Evolutionary conservation across 2,329 filamentous ascomycete species (phyloP).

Genomic region (Sphaerostilbella broomeana): DNA sequence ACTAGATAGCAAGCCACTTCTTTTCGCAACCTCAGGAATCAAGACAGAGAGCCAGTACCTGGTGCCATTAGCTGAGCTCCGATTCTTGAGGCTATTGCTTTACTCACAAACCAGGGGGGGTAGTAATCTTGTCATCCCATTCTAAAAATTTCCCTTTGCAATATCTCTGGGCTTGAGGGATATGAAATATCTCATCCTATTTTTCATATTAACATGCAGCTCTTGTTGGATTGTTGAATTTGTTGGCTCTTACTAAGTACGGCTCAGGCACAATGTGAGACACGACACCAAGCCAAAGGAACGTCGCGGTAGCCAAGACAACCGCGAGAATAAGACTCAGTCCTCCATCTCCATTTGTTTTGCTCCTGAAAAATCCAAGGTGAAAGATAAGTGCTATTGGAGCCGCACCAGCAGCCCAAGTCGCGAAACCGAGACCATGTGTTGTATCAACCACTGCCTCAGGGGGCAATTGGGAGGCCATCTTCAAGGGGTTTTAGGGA

Average conservation of each 20-base stretch:
- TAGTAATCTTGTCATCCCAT: constrained; percentile 98
- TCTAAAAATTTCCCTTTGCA: constrained; percentile 65
- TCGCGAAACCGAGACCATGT: constrained; percentile 4
- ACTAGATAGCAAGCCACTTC: constrained; percentile 7
- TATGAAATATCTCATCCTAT: constrained; percentile 81
- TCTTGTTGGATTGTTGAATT: neutral
- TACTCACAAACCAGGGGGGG: constrained; percentile 77
- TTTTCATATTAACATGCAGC: constrained; percentile 10
- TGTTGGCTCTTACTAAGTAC: constrained; percentile 41
- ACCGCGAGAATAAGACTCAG: constrained; percentile 13
- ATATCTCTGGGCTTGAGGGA: constrained; percentile 85
- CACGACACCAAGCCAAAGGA: constrained; percentile 20
- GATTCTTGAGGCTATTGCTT: too few species aligned
- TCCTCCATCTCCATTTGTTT: neutral
- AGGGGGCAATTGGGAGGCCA: too few species aligned
- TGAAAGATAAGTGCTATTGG: constrained; percentile 11
- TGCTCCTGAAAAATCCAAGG: neutral
- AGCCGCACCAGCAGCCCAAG: constrained; percentile 8
- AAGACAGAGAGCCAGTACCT: constrained; percentile 42
- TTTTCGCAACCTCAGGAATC: constrained; percentile 19
- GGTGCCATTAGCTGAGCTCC: neutral
- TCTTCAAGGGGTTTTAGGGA: too few species aligned
- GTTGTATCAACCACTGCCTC: too few species aligned
- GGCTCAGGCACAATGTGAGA: constrained; percentile 40
- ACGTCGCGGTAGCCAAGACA: constrained; percentile 16